Evolutionary conservation across 129 eudicot genomes (phyloP).

Genomic region (Sambucus nigra): DNA sequence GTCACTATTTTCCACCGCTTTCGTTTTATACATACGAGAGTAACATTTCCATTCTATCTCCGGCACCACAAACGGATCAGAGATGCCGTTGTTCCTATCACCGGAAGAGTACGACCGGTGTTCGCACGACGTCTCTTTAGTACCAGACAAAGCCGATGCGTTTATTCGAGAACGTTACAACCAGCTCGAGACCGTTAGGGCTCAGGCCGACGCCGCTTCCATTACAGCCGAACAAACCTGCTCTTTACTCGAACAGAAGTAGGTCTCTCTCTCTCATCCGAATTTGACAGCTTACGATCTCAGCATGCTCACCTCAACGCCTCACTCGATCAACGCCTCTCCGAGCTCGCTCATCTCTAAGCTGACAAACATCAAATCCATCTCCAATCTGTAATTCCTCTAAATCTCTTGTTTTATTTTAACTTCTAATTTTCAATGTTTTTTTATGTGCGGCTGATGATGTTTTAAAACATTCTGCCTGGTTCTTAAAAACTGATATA

Average conservation of each 20-base stretch:
- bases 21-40: too few species aligned
- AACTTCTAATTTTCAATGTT: too few species aligned
- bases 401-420: not conserved
- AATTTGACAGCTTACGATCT: constrained; percentile 42
- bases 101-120: constrained; percentile 54
- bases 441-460: too few species aligned
- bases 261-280: constrained; percentile 63
- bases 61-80: too few species aligned
- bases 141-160: constrained; percentile 79
- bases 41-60: too few species aligned
- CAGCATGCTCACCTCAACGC: constrained; percentile 39
- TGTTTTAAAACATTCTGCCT: too few species aligned
- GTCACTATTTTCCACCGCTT: too few species aligned
- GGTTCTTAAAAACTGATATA: too few species aligned
- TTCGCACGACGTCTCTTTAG: constrained; percentile 48
- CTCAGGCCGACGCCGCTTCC: constrained; percentile 78
- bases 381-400: constrained; percentile 46
- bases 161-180: constrained; percentile 45
- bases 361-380: constrained; percentile 61
- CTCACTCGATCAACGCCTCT: constrained; percentile 32
- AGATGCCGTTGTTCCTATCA: constrained; percentile 78
- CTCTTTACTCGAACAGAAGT: constrained; percentile 75
- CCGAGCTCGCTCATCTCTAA: constrained; percentile 54
- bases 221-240: constrained; percentile 93
- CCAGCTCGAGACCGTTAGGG: constrained; percentile 70